Conservation (phyloP, 2,329 filamentous ascomycete genomes). For the Pleomassaria siparia region DNA sequence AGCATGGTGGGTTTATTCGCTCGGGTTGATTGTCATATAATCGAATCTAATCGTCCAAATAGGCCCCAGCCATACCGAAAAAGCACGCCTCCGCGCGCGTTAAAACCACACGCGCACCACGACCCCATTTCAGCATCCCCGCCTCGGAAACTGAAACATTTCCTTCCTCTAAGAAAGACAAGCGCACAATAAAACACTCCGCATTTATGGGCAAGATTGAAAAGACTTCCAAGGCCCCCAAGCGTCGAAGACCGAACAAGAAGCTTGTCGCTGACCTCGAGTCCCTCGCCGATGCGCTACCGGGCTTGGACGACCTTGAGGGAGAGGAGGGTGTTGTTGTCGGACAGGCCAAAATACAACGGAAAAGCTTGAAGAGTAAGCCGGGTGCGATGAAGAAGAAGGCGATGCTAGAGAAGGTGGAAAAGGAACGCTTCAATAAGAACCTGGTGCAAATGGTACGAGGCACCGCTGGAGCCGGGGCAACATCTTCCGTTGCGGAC, state of each 20-base stretch:
- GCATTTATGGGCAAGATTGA: conserved; percentile 75
- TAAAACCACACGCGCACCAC: conserved; percentile 31
- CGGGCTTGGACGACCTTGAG: conserved; percentile 56
- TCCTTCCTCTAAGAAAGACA: conserved; percentile 76
- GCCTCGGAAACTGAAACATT: conserved; percentile 52
- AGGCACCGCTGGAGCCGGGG: conserved; percentile 7
- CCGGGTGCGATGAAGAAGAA: conserved; percentile 83
- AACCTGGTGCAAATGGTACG: conserved; percentile 77
- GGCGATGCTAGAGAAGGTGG: conserved; percentile 74
- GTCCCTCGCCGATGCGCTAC: conserved; percentile 77
- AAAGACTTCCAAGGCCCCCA: conserved; percentile 61
- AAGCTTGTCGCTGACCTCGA: conserved; percentile 77
- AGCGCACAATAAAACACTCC: conserved; percentile 78
- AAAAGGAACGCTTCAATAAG: conserved; percentile 80
- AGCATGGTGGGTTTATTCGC: neutral
- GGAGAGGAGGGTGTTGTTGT: conserved; percentile 31
- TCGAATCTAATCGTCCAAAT: neutral
- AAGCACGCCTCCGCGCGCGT: conserved; percentile 41
- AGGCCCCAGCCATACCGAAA: conserved; percentile 36
- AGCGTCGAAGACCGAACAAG: conserved; percentile 69
- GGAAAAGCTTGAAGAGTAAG: conserved; percentile 72
- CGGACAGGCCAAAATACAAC: conserved; percentile 65
- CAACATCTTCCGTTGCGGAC: conserved; percentile 23
- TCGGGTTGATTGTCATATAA: neutral
- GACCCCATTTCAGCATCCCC: conserved; percentile 12